A percentile compares a stretch with the other conserved stretches of the same genome.
phyloP scores from a whole-genome alignment of 495 filamentous ascomycete species.

The Staphylotrichum longicolle region DNA sequence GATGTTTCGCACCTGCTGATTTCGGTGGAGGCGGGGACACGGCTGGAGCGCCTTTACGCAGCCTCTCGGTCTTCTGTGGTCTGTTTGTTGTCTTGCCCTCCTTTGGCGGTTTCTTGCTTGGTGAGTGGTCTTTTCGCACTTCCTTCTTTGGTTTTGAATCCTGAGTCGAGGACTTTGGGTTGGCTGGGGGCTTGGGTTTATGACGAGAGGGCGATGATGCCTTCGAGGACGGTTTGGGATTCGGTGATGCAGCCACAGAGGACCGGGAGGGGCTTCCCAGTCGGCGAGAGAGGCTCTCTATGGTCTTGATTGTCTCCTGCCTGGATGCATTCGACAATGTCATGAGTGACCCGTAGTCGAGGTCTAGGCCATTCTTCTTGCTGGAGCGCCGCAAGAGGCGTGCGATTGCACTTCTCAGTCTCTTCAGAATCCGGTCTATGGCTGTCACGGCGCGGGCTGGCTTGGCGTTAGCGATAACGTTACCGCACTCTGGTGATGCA shows the following conservation, averaged over 20 bases:
- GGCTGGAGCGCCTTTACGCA: constrained; percentile 1
- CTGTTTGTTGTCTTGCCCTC: background rate
- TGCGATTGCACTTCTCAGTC: constrained; percentile 29
- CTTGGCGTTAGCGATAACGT: constrained; percentile 9
- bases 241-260: constrained; percentile 23
- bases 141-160: constrained; percentile 1
- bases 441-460: constrained; percentile 33
- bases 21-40: background rate
- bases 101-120: constrained; percentile 11
- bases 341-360: constrained; percentile 40
- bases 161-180: background rate
- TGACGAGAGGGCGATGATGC: constrained; percentile 19
- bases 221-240: constrained; percentile 10
- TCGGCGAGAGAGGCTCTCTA: constrained; percentile 36
- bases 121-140: background rate
- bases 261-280: constrained; percentile 26
- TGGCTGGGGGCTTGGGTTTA: constrained; percentile 7
- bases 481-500: background rate
- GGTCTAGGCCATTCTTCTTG: constrained; percentile 22
- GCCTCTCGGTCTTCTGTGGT: background rate
- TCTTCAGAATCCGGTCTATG: constrained; percentile 32
- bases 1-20: background rate
- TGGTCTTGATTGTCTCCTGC: constrained; percentile 35
- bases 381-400: constrained; percentile 29
- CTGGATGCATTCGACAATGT: constrained; percentile 37